Base-by-base conservation (phyloP, 352 stramenopile genomes). In the Globisporangium spinosum region DNA sequence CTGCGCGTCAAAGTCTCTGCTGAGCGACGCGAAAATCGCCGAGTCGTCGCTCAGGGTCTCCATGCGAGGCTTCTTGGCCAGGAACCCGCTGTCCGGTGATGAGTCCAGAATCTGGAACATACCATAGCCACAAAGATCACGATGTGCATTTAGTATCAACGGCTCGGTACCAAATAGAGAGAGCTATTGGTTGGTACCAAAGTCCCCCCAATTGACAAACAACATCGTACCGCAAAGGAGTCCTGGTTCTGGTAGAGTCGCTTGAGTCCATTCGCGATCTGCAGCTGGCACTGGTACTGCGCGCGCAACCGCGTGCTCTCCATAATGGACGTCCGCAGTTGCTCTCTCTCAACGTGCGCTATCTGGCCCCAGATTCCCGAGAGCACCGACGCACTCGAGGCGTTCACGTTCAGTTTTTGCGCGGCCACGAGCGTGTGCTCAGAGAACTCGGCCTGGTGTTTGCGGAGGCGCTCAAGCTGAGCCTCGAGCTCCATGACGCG, bases 241-340 rank as follows among this genome's bases (percentile, higher is more conserved):
- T 45, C 25, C 25, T 65, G 60, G 43, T 72, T 77, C 49, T 68
- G 67, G 53, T 79, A 80, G 20, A 71, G 71, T 13, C 65, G 64
- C 59, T 82, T 70, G 29, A 80, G 72, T 34, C 78, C 55, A 35
- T 80, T 77, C 4, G 77, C 68, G 6, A 77, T 67, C 32, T 69
- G 73, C 1, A 82, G 66, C 62, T 82, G 76, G 61, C 75, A 67
- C 67, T 82, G 73, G 34, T 68, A 72, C 64, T 80, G 67, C 1
- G 54, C 55, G 2, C 74, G 68, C 10, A 82, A 61, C 0, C 74
- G 65, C 69, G 73, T 70, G 69, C 80, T 82, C 49, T 82, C 67
- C 34, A 72, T 62, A 57, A 71, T 67, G 15, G 76, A 76, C 20
- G 70, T 72, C 5, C 68, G 68, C 3, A 77, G 64, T 56, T 80